Evolutionary conservation across 371 early-diverging fungal species (phyloP), one percentile per base, ranked within the genome.

Genomic region (Funneliformis caledonium): DNA sequence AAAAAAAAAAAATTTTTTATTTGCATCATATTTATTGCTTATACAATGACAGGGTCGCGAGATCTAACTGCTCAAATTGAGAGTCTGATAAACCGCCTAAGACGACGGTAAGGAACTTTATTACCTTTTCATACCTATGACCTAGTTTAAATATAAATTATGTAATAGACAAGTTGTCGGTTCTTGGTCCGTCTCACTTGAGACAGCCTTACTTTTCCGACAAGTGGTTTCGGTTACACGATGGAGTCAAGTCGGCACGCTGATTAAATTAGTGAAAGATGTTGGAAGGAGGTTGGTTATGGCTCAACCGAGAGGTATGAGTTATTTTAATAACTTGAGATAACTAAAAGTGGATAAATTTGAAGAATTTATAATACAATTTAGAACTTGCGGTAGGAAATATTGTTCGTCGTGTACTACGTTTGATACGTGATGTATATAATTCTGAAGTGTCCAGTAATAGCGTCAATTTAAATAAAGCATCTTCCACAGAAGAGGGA

Each of bases 331-430:
- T 5, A 11, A 47, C 22, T 43, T 9, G 37, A 7, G 5, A 47
- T 45, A n/a, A 33, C 19, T 45, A n/a, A 43, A 14, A 1, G 10
- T 16, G 4, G 8, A 69, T 22, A 42, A 2, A n/a, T 8, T 65
- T 33, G 14, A 48, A 22, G 64, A 16, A 19, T 19, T 48, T 26
- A 33, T 50, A 52, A 37, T 37, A 37, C 19, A n/a, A 47, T 59
- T 79, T 85, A 89, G 97, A 97, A 83, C 88, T 97, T 31, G 94
- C 95, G 4, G 93, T 96, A 5, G 94, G 93, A 19, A 97, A 96
- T 85, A 94, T 96, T 52, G 91, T 93, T 31, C 91, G 95, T 72
- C 88, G 97, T 72, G 93, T 97, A 4, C 82, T 97, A 33, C 92
- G 92, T 72, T 86, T 97, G 22, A 96, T 98, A 81, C 88, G 93